Conservation (phyloP, 768 basidiomycete genomes). For the Tulasnella sp. region DNA sequence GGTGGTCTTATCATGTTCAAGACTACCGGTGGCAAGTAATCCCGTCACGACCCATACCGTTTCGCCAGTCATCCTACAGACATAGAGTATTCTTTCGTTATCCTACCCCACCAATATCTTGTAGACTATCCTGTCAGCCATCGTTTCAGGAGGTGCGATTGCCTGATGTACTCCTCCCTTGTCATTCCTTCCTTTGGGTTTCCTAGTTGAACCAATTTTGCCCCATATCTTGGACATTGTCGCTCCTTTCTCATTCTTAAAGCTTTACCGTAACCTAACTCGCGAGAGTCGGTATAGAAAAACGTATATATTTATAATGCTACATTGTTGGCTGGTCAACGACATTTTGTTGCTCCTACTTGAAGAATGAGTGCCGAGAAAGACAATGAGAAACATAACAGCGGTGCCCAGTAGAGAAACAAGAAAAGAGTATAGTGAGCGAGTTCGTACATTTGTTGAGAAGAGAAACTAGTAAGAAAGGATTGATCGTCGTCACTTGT, state of each 20-base stretch:
- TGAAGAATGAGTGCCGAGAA: neutral
- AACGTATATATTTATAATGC: conserved; percentile 14
- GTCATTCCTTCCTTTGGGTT: neutral
- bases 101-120: neutral
- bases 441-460: neutral
- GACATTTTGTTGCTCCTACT: neutral
- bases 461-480: neutral
- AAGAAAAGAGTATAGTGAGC: neutral
- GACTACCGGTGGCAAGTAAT: conserved; percentile 62
- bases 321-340: conserved; percentile 11
- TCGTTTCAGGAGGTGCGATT: conserved; percentile 12
- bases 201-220: neutral
- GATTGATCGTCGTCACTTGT: neutral
- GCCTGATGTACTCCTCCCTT: conserved; percentile 8
- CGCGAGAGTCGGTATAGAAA: neutral
- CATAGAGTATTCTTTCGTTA: neutral
- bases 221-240: neutral
- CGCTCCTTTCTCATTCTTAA: neutral
- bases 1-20: conserved; percentile 85
- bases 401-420: neutral
- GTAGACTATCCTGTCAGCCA: neutral
- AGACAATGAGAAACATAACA: neutral
- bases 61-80: neutral
- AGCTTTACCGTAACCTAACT: neutral
- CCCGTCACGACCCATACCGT: neutral